Base-by-base conservation (phyloP, 805 yeast genomes). In the Starmerella gropengiesseri region DNA sequence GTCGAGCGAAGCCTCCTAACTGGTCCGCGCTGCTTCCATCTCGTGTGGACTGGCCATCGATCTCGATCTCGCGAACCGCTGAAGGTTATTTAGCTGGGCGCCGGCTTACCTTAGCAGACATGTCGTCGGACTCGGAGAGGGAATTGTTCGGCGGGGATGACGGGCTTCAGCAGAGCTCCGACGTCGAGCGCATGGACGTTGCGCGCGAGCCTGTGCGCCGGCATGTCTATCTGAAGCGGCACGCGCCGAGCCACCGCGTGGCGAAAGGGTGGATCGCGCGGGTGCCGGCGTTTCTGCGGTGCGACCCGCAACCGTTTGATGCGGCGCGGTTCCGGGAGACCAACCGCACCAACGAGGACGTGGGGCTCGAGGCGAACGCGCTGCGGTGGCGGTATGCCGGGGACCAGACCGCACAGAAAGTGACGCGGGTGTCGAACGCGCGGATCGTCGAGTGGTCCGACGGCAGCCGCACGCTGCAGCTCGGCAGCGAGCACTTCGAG, bases 371-470 rank as follows among this genome's bases (percentile, higher is more conserved):
- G 49, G 86, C 82, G 55, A 89, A 86, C 60, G 85, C 95, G 0
- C 69, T 91, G 26, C 74, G 98, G 57, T 91, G 98, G 98, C 75
- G 94, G 62, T 89, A 87, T 60, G 80, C 52, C 14, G 49, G 45
- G 12, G 43, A 37, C 37, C 45, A 26, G 31, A 78, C 77, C 47
- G 74, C 73, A n/a, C 66, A 70, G 41, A 60, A 63, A 16, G 75
- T 87, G 50, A 73, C 74, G 55, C 82, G 82, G 54, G 94, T 86
- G 59, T 80, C 94, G 8, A 91, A 91, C 58, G 78, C 95, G 5
- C 84, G 87, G 57, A 76, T 89, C 44, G 73, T 91, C 27, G 81
- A 84, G 60, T 91, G 98, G 98, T 80, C 81, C 43, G 97, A 91
- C 62, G 98, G 98, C 1, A 69, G 84, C 4, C 64, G 77, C 49